Base-by-base conservation (phyloP, 2,329 filamentous ascomycete genomes). In the Microsporum canis region DNA sequence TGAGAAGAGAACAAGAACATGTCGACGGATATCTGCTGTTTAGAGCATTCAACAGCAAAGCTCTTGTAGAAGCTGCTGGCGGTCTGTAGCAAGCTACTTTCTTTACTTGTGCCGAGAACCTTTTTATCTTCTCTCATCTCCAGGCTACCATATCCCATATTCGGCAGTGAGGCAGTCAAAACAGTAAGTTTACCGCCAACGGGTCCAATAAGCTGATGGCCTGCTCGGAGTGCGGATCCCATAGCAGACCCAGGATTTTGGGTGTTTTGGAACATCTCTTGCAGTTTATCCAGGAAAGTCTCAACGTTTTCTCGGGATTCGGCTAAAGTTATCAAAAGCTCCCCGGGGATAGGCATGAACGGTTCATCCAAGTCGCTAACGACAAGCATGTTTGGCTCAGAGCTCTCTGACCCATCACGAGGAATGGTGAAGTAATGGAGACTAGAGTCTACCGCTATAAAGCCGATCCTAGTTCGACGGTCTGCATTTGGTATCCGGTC, bases 401-500 rank as follows among this genome's bases (percentile, higher is more conserved):
- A 86, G 68, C 84, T 88, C 72, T 95, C 91, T 56, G 91, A 88
- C 10, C 84, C 84, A 71, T 97, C 92, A 66, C 91, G 88, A 47
- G 91, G 91, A 63, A 99, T 88, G 7, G 89, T 89, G 76, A 99
- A 99, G 78, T 96, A 99, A 75, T 97, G 91, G 65, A 99, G 79
- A 70, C 89, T 91, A 10, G 90, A 91, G 76, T 99, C 94, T 29
- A 97, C 91, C 5, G 91, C 91, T 72, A 99, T 87, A 74, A 99
- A 99, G 34, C 94, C 94, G 60, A 99, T 81, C 63, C 92, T 85
- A 43, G 94, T 97, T 68, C 94, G 84, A 64, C 91, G 84, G 73
- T 97, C 94, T 29, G 91, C 91, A 74, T 99, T 97, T n/a, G 94
- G 94, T 83, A 99, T 96, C 75, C 92, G 83, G 76, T 95, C 92